Evolutionary conservation across 352 stramenopile genomes (phyloP).

Genomic region (Pythium rhizo-oryzae): DNA sequence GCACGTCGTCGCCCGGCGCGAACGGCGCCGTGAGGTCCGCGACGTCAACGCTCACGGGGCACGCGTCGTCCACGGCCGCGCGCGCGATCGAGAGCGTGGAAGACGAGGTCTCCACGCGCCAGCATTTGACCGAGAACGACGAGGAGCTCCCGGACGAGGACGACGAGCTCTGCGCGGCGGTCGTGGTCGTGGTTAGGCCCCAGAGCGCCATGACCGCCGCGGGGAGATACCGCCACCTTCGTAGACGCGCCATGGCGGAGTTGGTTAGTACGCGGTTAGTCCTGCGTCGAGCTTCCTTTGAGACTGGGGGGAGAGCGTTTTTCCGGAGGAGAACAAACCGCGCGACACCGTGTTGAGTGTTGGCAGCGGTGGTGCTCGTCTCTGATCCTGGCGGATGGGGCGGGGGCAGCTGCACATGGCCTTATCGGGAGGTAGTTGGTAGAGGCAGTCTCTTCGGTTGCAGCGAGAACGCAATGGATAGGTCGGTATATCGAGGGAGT

Average conservation of each 20-base stretch:
- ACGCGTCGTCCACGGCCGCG: neutral
- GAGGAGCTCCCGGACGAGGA: neutral
- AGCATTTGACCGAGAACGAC: conserved; percentile 19
- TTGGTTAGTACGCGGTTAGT: neutral
- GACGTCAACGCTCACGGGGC: conserved; percentile 34
- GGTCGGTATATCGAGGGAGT: neutral
- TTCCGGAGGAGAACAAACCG: too few species aligned
- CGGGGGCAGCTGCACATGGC: neutral
- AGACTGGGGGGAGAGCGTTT: neutral
- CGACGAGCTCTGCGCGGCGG: neutral
- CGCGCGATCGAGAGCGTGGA: neutral
- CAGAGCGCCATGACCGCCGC: neutral
- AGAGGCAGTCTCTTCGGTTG: too few species aligned
- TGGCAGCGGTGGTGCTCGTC: conserved; percentile 1
- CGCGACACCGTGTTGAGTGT: neutral
- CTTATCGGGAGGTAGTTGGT: neutral
- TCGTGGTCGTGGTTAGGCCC: conserved; percentile 1
- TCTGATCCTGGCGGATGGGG: conserved; percentile 1
- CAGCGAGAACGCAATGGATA: too few species aligned
- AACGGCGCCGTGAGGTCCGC: conserved; percentile 39
- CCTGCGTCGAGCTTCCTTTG: neutral
- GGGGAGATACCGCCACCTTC: conserved; percentile 5
- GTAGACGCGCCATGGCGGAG: neutral
- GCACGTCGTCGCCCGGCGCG: conserved; percentile 39
- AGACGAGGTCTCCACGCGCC: conserved; percentile 6